Base-by-base conservation (phyloP, 345 rosid species). In the Ricinus communis region DNA sequence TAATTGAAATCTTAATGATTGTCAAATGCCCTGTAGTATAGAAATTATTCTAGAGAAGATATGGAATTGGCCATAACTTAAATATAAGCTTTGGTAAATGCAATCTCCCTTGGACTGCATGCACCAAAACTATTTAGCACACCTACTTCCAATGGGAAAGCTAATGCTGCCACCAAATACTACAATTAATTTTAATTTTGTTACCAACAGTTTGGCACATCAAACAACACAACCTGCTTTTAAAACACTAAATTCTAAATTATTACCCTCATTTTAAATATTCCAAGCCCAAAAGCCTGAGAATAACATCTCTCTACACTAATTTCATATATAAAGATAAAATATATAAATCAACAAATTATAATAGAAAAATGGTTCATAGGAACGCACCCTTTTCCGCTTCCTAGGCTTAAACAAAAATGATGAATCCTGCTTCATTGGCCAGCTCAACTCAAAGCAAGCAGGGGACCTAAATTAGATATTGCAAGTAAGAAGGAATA, bases 371-470 rank as follows among this genome's bases (percentile, higher is more conserved):
- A 49, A 16, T n/a, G 9, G 38, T 16, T 27, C 57, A 72, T 50
- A 68, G 73, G 69, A 74, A 78, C 90, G n/a, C 63, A 95, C 99
- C 89, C 96, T 82, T 83, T 87, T 95, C 73, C 90, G 47, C 79
- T 82, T 82, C 66, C 67, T 87, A 68, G 95, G 93, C 70, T 15
- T 53, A 69, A 54, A 52, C 52, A 95, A 74, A 72, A 90, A 95
- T 6, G 80, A 59, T 9, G 97, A 87, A 0, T 88, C 86, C 36
- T 8, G 7, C 79, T 47, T 85, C 87, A 90, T 81, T 22, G 97
- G 99, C 99, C 97, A 92, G 69, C 55, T 49, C 83, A 95, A 85
- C 60, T 92, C 93, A 75, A 92, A 95, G 84, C 99, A 95, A 73
- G 91, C 83, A 79, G 87, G 96, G 60, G 97, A 89, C 99, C 99